Conservation (phyloP, 208 protist genomes). For the Giardia duodenalis region DNA sequence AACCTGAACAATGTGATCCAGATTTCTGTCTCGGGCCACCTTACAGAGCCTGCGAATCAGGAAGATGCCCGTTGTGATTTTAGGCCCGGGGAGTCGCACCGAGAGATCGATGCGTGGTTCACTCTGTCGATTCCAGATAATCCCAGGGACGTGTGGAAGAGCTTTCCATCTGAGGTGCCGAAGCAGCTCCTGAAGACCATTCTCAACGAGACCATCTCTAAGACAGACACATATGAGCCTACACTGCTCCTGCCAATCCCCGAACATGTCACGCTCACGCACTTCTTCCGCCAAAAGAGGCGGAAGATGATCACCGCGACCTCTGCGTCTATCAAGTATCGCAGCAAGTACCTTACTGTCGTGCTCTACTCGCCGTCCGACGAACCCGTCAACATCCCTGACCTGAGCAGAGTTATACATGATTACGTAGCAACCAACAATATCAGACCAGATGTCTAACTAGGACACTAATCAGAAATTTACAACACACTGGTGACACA, state of each 20-base stretch:
- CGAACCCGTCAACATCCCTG: background rate
- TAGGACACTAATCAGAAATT: too few species aligned
- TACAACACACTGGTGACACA: too few species aligned
- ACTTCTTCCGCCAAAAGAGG: constrained; percentile 7
- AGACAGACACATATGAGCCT: constrained; percentile 4
- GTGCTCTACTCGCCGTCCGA: background rate
- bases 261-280: background rate
- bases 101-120: background rate
- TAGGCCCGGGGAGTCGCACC: background rate
- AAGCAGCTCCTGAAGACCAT: background rate
- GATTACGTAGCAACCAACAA: background rate
- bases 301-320: background rate
- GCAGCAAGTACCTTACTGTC: background rate
- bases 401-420: background rate
- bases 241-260: background rate
- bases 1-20: constrained; percentile 2
- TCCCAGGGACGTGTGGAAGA: background rate
- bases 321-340: background rate
- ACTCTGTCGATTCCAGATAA: constrained; percentile 14
- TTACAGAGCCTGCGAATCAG: background rate
- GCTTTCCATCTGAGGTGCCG: background rate
- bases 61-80: background rate
- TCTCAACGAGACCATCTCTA: background rate
- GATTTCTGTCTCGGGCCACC: background rate
- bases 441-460: background rate